phyloP scores from a whole-genome alignment of 768 basidiomycete species.

The Naematelia aurantialba region DNA sequence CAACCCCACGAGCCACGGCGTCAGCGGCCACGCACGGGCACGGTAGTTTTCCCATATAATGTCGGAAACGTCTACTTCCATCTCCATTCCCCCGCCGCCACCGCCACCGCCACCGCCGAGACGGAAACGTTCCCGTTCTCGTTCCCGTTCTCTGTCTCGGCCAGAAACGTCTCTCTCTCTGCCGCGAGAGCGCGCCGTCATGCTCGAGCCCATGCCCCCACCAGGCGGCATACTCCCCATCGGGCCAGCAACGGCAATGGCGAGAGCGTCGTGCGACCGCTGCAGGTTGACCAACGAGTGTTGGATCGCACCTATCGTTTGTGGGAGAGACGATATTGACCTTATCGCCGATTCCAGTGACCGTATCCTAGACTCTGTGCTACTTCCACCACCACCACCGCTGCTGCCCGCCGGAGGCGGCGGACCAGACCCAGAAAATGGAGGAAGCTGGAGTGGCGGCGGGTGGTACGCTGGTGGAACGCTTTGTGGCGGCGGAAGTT shows the following conservation, averaged over 20 bases:
- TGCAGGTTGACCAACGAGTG: constrained; percentile 5
- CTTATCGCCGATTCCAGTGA: constrained; percentile 22
- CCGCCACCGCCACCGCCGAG: no score
- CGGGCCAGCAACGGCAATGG: constrained; percentile 1
- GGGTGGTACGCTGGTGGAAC: constrained; percentile 8
- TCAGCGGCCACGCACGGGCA: constrained; percentile 40
- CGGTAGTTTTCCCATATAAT: constrained; percentile 34
- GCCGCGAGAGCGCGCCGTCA: background rate
- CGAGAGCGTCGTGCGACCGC: constrained; percentile 13
- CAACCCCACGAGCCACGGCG: constrained; percentile 44
- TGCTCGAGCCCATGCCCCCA: background rate
- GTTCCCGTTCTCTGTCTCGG: no score
- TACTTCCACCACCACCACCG: constrained; percentile 7
- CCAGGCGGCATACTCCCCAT: background rate
- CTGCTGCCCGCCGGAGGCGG: constrained; percentile 14
- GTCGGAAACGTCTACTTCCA: constrained; percentile 20
- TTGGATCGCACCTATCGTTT: constrained; percentile 16
- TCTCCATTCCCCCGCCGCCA: background rate
- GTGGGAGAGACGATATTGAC: constrained; percentile 18
- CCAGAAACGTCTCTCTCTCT: background rate
- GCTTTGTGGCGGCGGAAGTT: constrained; percentile 6
- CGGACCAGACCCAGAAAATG: constrained; percentile 15
- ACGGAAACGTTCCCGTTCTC: no score
- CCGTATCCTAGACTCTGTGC: constrained; percentile 21
- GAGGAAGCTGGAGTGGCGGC: background rate